Base-by-base conservation (phyloP, 2,329 filamentous ascomycete species). In the Fusarium globosum region DNA sequence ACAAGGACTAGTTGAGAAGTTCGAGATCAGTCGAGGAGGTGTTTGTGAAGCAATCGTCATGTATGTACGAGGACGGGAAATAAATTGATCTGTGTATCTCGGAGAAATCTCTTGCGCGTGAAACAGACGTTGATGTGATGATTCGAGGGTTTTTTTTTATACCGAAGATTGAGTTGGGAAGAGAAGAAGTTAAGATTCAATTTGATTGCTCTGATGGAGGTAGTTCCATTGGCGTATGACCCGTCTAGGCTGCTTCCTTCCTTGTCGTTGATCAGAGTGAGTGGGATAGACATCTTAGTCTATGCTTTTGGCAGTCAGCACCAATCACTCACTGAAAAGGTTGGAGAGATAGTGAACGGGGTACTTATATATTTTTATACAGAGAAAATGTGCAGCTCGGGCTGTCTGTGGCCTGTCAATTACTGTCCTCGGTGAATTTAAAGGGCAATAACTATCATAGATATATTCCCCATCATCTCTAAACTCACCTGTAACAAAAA, bases 61-160 rank as follows among this genome's bases (percentile, higher is more conserved):
- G 48, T 57, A 57, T 46, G 68, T 74, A 57, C 52, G 35, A 74
- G 55, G 71, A 38, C 68, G 71, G 71, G 43, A 57, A 74, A 69
- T 74, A 65, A 42, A 42, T 16, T 30, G 46, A n/a, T 30, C n/a
- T 69, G 68, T 53, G 63, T 59, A 48, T 42, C 53, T 65, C 51
- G n/a, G 39, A 53, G 43, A 46, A 53, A 23, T 33, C n/a, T 20
- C 35, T 26, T 21, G 16, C 36, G 21, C 41, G 51, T 69, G 51
- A 35, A 57, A 67, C 46, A 46, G 14, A 45, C 11, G 12, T 8
- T n/a, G 39, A 4, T 30, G 20, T 23, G 6, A 15, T 30, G 7
- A 33, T 21, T 20, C 12, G 6, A 38, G 30, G 12, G 3, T 30
- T 30, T 30, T 8, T 8, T 12, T 30, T 30, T 30, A 18, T 11